phyloP scores from a whole-genome alignment of 805 yeast species.

The Suhomyces sp. region DNA sequence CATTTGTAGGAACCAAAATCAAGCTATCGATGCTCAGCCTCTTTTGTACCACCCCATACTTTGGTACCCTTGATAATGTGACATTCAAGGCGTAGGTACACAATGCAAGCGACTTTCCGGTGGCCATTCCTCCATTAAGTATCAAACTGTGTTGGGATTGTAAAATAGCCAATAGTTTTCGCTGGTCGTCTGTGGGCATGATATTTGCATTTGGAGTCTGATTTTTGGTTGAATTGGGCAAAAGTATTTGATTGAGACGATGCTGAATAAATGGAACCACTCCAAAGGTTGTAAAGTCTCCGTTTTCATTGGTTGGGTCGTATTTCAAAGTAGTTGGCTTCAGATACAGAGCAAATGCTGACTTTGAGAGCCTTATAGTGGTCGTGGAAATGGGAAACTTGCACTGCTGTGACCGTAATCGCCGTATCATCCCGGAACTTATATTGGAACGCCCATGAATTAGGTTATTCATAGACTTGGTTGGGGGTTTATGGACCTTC shows the following conservation, averaged over 20 bases:
- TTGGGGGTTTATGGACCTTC: too few species aligned
- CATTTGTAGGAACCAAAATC: conserved; percentile 26
- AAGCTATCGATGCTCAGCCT: conserved; percentile 16
- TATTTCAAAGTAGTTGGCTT: conserved; percentile 2
- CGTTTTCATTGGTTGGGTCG: conserved; percentile 10
- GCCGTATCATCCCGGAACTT: too few species aligned
- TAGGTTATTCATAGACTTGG: too few species aligned
- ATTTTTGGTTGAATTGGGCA: conserved; percentile 1
- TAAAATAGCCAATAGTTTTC: conserved; percentile 17
- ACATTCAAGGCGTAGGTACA: conserved; percentile 19
- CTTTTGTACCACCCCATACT: conserved; percentile 12
- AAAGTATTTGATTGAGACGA: conserved; percentile 15
- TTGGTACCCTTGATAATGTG: conserved; percentile 19
- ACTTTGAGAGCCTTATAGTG: too few species aligned
- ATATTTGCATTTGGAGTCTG: conserved; percentile 13
- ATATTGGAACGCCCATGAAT: too few species aligned
- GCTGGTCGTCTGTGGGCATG: conserved; percentile 21
- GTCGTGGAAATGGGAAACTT: too few species aligned
- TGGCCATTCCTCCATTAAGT: conserved; percentile 12
- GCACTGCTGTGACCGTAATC: too few species aligned
- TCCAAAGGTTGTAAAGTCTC: conserved; percentile 21
- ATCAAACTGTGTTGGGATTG: conserved; percentile 16
- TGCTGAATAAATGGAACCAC: conserved; percentile 24
- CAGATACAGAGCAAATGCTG: too few species aligned
- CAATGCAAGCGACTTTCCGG: conserved; percentile 23